Conservation (phyloP, 148 eudicot genomes). For the Camellia sinensis region DNA sequence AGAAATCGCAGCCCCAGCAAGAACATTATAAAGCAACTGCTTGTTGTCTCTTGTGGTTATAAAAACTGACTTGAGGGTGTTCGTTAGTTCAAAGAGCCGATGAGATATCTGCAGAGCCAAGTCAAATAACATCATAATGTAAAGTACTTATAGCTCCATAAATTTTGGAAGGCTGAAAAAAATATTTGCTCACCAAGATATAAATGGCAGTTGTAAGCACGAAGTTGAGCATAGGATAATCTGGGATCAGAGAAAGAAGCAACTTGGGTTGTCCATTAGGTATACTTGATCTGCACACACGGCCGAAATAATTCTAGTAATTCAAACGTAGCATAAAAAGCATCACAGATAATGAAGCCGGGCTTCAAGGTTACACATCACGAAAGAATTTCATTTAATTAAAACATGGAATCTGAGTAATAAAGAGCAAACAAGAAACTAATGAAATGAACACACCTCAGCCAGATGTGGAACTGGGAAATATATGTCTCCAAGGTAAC, state of each 20-base stretch:
- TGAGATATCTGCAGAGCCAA: slow-evolving; percentile 63
- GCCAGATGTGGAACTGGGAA: slow-evolving; percentile 97
- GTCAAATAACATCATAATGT: background rate
- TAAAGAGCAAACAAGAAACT: background rate
- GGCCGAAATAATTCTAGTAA: background rate
- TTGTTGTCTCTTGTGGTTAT: slow-evolving; percentile 82
- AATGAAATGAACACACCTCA: slow-evolving; percentile 53
- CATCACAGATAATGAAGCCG: background rate
- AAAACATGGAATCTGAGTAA: background rate
- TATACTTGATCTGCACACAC: slow-evolving; percentile 56
- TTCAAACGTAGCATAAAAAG: too few species aligned
- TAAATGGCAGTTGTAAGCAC: slow-evolving; percentile 91
- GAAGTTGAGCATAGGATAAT: slow-evolving; percentile 92
- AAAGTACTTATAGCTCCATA: background rate
- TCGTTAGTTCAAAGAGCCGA: slow-evolving; percentile 88
- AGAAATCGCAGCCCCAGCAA: slow-evolving; percentile 79
- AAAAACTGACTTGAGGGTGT: slow-evolving; percentile 68
- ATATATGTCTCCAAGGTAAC: slow-evolving; percentile 95
- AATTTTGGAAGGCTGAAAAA: background rate
- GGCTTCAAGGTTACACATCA: background rate
- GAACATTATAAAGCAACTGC: slow-evolving; percentile 63
- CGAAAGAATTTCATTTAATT: background rate
- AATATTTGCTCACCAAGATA: slow-evolving; percentile 54
- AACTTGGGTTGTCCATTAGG: slow-evolving; percentile 99
- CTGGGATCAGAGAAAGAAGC: slow-evolving; percentile 84